A percentile compares a stretch with the other conserved stretches of the same genome.
phyloP scores from a whole-genome alignment of 2,329 filamentous ascomycete genomes.

The Cucurbitaria berberidis region DNA sequence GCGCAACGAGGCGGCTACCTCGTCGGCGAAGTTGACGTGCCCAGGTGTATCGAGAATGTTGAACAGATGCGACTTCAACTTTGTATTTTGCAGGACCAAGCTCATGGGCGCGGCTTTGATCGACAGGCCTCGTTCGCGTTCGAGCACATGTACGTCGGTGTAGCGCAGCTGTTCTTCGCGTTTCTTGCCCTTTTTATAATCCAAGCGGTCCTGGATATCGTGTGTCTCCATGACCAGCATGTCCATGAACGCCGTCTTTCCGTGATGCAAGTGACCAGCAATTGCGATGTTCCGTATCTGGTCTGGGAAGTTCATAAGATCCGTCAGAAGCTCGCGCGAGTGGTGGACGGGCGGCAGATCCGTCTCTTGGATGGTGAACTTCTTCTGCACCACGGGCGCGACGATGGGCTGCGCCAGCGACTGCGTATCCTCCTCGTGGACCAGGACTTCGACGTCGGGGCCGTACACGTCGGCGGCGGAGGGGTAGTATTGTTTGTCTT shows the following conservation, averaged over 20 bases:
- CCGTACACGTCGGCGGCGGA: slow-evolving; percentile 97
- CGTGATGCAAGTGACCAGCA: slow-evolving; percentile 92
- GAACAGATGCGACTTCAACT: slow-evolving; percentile 92
- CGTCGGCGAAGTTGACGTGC: slow-evolving; percentile 98
- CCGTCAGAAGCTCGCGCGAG: slow-evolving; percentile 89
- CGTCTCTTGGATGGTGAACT: slow-evolving; percentile 91
- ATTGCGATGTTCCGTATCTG: slow-evolving; percentile 93
- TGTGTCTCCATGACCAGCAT: slow-evolving; percentile 98
- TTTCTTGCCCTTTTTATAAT: slow-evolving; percentile 80
- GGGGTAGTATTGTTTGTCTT: slow-evolving; percentile 99
- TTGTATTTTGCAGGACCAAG: slow-evolving; percentile 83
- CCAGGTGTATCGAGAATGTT: slow-evolving; percentile 96
- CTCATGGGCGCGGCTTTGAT: slow-evolving; percentile 96
- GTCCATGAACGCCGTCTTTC: slow-evolving; percentile 98
- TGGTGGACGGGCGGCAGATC: slow-evolving; percentile 89
- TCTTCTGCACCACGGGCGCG: slow-evolving; percentile 90
- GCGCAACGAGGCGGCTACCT: slow-evolving; percentile 86
- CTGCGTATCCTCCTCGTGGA: slow-evolving; percentile 97
- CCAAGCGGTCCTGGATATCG: slow-evolving; percentile 77
- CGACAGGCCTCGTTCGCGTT: slow-evolving; percentile 87
- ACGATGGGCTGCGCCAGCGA: slow-evolving; percentile 91
- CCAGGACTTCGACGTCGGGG: slow-evolving; percentile 89
- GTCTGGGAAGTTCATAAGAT: slow-evolving; percentile 94
- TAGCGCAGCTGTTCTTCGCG: slow-evolving; percentile 91
- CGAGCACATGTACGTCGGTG: slow-evolving; percentile 88